A percentile compares a stretch with the other conserved stretches of the same genome.
Evolutionary conservation across 2,329 filamentous ascomycete genomes (phyloP).

Genomic region (Rhexocercosporidium sp.): DNA sequence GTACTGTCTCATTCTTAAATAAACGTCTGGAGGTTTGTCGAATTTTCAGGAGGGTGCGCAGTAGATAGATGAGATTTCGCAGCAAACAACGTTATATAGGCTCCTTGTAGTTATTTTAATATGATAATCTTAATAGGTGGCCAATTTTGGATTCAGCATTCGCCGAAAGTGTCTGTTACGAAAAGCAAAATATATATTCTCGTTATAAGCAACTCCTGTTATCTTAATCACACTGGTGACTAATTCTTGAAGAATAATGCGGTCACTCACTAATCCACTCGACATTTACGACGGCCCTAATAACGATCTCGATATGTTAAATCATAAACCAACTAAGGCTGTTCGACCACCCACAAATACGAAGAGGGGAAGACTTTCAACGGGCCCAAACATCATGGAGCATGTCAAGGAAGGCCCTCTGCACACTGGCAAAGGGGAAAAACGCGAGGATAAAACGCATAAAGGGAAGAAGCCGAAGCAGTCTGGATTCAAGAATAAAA

Average conservation of each 20-base stretch:
- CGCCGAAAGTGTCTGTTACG: not conserved
- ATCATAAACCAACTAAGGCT: not conserved
- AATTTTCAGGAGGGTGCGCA: not conserved
- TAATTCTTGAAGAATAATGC: not conserved
- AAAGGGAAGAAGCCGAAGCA: slow-evolving; percentile 3
- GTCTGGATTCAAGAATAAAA: slow-evolving; percentile 1
- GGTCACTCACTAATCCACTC: not conserved
- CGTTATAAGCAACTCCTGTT: not conserved
- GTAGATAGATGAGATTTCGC: not conserved
- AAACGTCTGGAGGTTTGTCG: too few relatives aligned
- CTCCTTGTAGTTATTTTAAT: too few relatives aligned
- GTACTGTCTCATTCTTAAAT: too few relatives aligned
- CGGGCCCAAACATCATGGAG: not conserved
- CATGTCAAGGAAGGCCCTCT: not conserved
- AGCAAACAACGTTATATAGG: not conserved
- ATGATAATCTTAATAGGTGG: not conserved
- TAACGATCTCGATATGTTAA: slow-evolving; percentile 2
- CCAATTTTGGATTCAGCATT: not conserved
- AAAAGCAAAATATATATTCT: not conserved
- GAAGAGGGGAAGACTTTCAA: slow-evolving; percentile 2
- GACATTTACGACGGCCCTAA: slow-evolving; percentile 4
- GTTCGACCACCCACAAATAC: not conserved
- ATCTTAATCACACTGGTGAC: not conserved
- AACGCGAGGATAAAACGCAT: not conserved
- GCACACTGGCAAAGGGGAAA: not conserved